Base-by-base conservation (phyloP, 2,329 filamentous ascomycete genomes). In the Botryotinia calthae region DNA sequence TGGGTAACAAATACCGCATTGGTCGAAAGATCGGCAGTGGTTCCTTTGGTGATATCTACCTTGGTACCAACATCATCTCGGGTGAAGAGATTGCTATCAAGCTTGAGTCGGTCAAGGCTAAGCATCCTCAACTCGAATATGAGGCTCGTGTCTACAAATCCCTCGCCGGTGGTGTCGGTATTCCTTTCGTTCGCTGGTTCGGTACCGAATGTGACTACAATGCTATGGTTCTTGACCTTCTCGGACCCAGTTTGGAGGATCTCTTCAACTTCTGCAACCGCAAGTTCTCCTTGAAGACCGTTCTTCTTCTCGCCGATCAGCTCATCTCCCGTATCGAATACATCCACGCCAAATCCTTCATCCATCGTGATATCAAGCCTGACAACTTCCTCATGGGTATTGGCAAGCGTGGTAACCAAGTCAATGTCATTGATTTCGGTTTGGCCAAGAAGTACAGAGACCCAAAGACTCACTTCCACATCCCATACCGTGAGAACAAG, bases 231-330 rank as follows among this genome's bases (percentile, higher is more conserved):
- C 90, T 98, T 77, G 96, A 99, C 81, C 91, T 99, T 40, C 92
- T 99, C 73, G 96, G 96, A 56, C 96, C 96, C 78, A 96, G 92
- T 81, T 86, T 99, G 84, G 96, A 99, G 85, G 96, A 99, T 82
- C 89, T 99, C 48, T 99, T 99, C 93, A 98, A 99, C 89, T 98
- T 98, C 84, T 99, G 96, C 90, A 98, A 98, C 90, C 93, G 96
- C 84, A 98, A 98, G 84, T 99, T 98, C 87, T 98, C 96, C 20
- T 86, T 99, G 78, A 99, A 99, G 91, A 99, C 96, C 1, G 96
- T 99, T 42, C 88, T 99, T 61, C 90, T 99, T 40, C 89, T 99
- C 67, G 96, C 96, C 82, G 96, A 99, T 81, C 96, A 99, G 86
- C 91, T 98, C 83, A 98, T 99, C 83, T 98, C 95, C 77, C 95